Conservation (phyloP, 2,329 filamentous ascomycete species). For the Penicillium sp. region DNA sequence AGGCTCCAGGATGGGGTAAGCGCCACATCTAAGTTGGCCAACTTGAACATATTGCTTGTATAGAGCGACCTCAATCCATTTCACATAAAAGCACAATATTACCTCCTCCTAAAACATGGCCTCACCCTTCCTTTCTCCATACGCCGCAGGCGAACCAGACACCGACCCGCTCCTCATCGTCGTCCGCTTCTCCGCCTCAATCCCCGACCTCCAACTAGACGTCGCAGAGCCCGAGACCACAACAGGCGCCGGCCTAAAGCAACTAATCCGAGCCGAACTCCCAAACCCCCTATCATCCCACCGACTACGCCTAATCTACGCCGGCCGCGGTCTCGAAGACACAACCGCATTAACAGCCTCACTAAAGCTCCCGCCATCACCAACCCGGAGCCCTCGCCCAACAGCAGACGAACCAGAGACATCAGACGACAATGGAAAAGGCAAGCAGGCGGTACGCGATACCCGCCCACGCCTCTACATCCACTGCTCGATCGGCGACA, state of each 20-base stretch:
- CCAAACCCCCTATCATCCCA: constrained; percentile 59
- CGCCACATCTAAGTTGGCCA: background rate
- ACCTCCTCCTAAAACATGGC: constrained; percentile 12
- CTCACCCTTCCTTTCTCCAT: constrained; percentile 13
- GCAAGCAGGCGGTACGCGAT: constrained; percentile 61
- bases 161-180: constrained; percentile 63
- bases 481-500: constrained; percentile 85
- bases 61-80: background rate
- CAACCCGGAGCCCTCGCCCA: constrained; percentile 41
- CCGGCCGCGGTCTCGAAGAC: constrained; percentile 82
- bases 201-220: constrained; percentile 78
- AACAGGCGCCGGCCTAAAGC: constrained; percentile 75
- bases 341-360: constrained; percentile 63
- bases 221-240: constrained; percentile 66
- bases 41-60: background rate
- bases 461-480: constrained; percentile 68
- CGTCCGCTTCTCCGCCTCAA: constrained; percentile 83
- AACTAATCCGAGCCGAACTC: constrained; percentile 72
- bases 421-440: constrained; percentile 49
- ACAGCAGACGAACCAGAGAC: constrained; percentile 11
- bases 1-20: constrained; percentile 6
- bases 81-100: background rate
- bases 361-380: constrained; percentile 61
- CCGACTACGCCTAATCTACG: constrained; percentile 83
- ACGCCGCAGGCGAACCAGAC: constrained; percentile 6